Conservation (phyloP, 306 rosid species). For the Casuarina equisetifolia region DNA sequence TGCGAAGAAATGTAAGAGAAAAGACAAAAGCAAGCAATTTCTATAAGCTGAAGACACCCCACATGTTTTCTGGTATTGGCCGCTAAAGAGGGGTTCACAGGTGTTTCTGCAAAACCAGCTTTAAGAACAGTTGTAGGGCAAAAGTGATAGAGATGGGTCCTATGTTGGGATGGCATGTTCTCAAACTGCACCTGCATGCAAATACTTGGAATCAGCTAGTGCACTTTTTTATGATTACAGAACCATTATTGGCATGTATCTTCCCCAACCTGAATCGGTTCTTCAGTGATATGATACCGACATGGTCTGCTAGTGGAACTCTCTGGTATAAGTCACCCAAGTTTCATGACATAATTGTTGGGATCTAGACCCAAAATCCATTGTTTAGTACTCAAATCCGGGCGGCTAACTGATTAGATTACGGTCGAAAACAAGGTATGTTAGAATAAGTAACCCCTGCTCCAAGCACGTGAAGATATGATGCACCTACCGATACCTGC, state of each 20-base stretch:
- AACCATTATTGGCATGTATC: background rate
- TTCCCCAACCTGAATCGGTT: background rate
- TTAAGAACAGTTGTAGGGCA: background rate
- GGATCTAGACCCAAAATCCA: background rate
- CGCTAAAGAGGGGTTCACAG: background rate
- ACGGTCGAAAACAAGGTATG: background rate
- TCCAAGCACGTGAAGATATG: background rate
- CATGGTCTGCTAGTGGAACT: background rate
- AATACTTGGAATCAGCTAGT: conserved; percentile 20
- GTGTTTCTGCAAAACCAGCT: background rate
- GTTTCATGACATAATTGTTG: background rate
- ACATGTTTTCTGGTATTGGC: conserved; percentile 17
- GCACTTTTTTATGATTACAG: background rate
- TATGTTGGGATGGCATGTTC: background rate
- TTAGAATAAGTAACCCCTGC: background rate
- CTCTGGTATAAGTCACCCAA: background rate
- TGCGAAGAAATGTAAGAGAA: background rate
- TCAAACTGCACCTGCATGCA: background rate
- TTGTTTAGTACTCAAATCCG: background rate
- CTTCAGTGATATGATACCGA: background rate
- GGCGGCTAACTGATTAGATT: background rate
- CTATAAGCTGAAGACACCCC: conserved; percentile 22
- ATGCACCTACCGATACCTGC: background rate
- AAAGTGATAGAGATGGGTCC: conserved; percentile 6
- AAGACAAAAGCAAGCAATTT: background rate